Base-by-base conservation (phyloP, 257 asterid species). In the Penstemon davidsonii region DNA sequence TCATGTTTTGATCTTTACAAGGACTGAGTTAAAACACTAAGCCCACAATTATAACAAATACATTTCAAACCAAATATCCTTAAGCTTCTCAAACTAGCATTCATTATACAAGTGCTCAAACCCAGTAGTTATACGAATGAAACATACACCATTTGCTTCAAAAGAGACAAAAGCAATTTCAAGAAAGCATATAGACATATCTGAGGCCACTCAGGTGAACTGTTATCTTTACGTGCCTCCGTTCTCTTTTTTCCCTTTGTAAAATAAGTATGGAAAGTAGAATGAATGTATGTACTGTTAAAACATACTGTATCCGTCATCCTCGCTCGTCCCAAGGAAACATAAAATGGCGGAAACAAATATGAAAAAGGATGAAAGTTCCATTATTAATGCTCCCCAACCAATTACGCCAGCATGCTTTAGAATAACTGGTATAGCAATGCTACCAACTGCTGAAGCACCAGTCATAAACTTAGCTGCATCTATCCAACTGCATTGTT, bases 361-460 rank as follows among this genome's bases (percentile, higher is more conserved):
- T 64, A 83, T 40, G 69, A 88, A 78, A 58, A 80, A 90, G 19
- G 98, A 92, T 4, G 96, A 88, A 66, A 90, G 96, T 78, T 86
- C 98, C 96, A 92, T 85, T 36, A 91, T 85, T 79, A 92, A 68
- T 38, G 98, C 97, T 39, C 98, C 98, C 98, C 97, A 90, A 68
- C 96, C 79, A 61, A 92, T 92, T 15, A 92, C 81, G 44, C 95
- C 97, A 44, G 93, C 97, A 69, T 92, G 98, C 80, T 89, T 92
- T 64, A 92, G 81, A 76, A 92, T 85, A 46, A 90, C 66, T 8
- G 98, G 97, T 71, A 92, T 86, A 5, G 97, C 96, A 62, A 92
- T 73, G 84, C 98, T 92, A 54, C 98, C 98, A 66, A 88, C 88
- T 6, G 83, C 75, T 62, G 98, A 88, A 63, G 92, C 88, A 67